Percentiles rank a stretch among this genome's conserved stretches.
phyloP scores from a whole-genome alignment of 331 rosid species.

The Cydonia oblonga region DNA sequence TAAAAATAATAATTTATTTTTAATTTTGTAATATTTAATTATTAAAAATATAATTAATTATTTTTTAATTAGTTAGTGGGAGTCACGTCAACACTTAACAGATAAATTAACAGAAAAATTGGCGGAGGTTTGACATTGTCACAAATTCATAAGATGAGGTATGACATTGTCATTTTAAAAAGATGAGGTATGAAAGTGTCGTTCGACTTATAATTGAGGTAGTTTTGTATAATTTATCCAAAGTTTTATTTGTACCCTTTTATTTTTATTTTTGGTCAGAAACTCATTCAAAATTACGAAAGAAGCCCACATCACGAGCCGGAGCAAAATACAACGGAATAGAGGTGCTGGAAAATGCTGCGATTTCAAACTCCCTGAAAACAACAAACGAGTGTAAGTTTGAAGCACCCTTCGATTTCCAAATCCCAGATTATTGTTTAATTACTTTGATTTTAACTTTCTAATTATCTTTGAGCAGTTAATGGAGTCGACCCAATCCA shows the following conservation, averaged over 20 bases:
- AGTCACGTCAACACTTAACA: no score
- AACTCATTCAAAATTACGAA: background rate
- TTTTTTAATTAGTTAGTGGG: no score
- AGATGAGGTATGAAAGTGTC: no score
- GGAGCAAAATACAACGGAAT: background rate
- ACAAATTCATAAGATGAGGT: no score
- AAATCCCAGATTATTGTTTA: background rate
- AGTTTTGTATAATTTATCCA: no score
- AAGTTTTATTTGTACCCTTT: background rate
- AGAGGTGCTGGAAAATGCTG: background rate
- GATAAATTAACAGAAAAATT: no score
- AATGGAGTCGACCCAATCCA: constrained; percentile 23
- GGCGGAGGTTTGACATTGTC: no score
- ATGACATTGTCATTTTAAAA: no score
- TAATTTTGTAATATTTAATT: no score
- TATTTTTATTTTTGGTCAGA: background rate
- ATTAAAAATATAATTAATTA: no score
- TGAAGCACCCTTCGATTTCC: background rate
- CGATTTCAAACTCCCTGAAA: background rate
- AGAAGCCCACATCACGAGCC: background rate
- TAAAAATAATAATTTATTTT: no score
- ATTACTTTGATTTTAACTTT: background rate
- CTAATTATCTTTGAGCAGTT: constrained; percentile 7
- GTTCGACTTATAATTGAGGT: no score
- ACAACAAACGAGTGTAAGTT: background rate